phyloP scores from a whole-genome alignment of 2,329 filamentous ascomycete genomes.

The Fonsecaea erecta region DNA sequence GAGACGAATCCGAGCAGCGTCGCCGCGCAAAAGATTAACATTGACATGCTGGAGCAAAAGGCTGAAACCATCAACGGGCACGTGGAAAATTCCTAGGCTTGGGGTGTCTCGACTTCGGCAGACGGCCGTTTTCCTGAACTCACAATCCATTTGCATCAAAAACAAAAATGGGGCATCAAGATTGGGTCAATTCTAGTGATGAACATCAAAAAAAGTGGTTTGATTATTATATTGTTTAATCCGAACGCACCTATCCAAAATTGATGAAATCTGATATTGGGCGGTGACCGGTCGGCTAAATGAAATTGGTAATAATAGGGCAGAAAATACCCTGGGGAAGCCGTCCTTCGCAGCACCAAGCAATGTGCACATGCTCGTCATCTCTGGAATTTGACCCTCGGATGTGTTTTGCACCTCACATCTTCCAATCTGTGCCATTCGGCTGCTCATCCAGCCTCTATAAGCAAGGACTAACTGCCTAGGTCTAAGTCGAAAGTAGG shows the following conservation, averaged over 20 bases:
- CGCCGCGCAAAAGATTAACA: slow-evolving; percentile 40
- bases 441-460: background rate
- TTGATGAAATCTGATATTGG: slow-evolving; percentile 4
- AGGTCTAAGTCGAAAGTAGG: background rate
- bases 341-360: background rate
- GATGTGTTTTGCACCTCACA: background rate
- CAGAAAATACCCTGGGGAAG: background rate
- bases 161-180: background rate
- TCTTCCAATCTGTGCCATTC: background rate
- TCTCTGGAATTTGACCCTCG: background rate
- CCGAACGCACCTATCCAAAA: background rate
- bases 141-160: background rate
- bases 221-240: slow-evolving; percentile 6
- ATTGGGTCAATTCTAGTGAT: background rate
- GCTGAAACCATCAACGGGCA: slow-evolving; percentile 40
- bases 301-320: background rate
- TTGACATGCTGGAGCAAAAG: slow-evolving; percentile 46
- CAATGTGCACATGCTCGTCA: background rate
- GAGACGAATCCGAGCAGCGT: slow-evolving; percentile 34
- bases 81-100: background rate
- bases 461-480: background rate
- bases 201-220: background rate
- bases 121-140: background rate
- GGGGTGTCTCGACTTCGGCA: background rate
- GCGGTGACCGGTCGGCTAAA: background rate